These are phyloP conservation scores for Periglandula ipomoeae DNA, from an alignment of 2,329 filamentous ascomycete genomes.

Conservation along the genomic window DNA sequence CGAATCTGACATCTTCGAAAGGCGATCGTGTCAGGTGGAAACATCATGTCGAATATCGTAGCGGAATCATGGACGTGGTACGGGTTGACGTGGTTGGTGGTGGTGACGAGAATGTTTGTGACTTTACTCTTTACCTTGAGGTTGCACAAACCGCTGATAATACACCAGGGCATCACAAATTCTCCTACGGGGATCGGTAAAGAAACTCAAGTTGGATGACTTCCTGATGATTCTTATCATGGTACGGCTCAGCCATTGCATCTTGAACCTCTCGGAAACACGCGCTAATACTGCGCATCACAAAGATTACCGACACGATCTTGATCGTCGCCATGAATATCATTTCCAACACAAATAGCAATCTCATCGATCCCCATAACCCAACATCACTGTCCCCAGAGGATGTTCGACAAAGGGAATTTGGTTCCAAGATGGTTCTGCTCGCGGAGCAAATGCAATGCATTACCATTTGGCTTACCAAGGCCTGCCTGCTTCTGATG, in stretches of 20 bases:
- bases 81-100: slow-evolving; percentile 28
- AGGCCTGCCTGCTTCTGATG: slow-evolving; percentile 47
- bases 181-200: slow-evolving; percentile 33
- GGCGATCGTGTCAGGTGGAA: neutral
- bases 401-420: slow-evolving; percentile 30
- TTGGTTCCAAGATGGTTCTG: slow-evolving; percentile 53
- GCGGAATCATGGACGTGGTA: slow-evolving; percentile 38
- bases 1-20: too few species aligned
- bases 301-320: slow-evolving; percentile 40
- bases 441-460: slow-evolving; percentile 55
- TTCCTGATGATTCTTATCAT: slow-evolving; percentile 45
- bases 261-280: too few species aligned
- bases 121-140: neutral
- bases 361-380: slow-evolving; percentile 45
- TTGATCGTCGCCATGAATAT: slow-evolving; percentile 48
- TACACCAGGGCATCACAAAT: slow-evolving; percentile 26
- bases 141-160: neutral
- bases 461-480: slow-evolving; percentile 46
- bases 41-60: slow-evolving; percentile 20
- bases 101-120: slow-evolving; percentile 30
- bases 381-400: slow-evolving; percentile 30
- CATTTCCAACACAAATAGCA: slow-evolving; percentile 45
- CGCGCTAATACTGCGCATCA: too few species aligned
- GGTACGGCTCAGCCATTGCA: too few species aligned
- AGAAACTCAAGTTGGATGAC: slow-evolving; percentile 45